Conservation (phyloP, 768 basidiomycete genomes). For the Aureoboletus auriporus region DNA sequence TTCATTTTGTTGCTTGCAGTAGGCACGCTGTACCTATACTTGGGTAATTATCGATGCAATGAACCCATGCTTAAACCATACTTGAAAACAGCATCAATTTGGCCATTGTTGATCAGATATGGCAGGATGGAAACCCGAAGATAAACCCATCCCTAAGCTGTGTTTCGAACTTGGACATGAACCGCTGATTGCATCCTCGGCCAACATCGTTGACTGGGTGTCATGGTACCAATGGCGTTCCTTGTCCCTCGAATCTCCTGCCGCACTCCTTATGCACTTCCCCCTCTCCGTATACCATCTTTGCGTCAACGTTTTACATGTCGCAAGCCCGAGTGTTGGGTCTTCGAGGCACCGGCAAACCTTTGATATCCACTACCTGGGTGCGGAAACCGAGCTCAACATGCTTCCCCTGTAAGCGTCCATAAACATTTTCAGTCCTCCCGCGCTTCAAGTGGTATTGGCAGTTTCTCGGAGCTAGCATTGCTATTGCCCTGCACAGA, state of each 20-base stretch:
- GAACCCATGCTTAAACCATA: too few species aligned
- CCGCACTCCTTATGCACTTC: conserved; percentile 41
- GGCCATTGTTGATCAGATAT: too few species aligned
- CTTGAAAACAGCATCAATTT: too few species aligned
- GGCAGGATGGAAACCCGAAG: conserved; percentile 36
- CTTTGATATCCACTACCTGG: conserved; percentile 35
- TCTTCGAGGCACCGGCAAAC: conserved; percentile 20
- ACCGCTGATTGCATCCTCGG: conserved; percentile 23
- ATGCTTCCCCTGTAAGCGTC: conserved; percentile 37
- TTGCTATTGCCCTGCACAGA: conserved; percentile 43
- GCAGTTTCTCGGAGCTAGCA: conserved; percentile 44
- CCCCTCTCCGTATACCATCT: conserved; percentile 40
- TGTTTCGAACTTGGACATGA: conserved; percentile 27
- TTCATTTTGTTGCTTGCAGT: too few species aligned
- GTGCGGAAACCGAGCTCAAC: conserved; percentile 37
- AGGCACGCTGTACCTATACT: too few species aligned
- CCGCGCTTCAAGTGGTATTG: neutral
- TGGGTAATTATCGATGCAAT: too few species aligned
- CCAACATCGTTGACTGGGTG: conserved; percentile 36
- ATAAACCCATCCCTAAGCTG: conserved; percentile 32
- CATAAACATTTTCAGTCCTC: neutral
- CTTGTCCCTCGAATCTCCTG: conserved; percentile 39
- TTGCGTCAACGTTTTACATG: conserved; percentile 31
- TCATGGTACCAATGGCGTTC: conserved; percentile 45
- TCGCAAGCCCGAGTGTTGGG: conserved; percentile 23